These are phyloP conservation scores for Eimeria praecox DNA, from an alignment of 169 alveolate genomes.

Conservation along the genomic window DNA sequence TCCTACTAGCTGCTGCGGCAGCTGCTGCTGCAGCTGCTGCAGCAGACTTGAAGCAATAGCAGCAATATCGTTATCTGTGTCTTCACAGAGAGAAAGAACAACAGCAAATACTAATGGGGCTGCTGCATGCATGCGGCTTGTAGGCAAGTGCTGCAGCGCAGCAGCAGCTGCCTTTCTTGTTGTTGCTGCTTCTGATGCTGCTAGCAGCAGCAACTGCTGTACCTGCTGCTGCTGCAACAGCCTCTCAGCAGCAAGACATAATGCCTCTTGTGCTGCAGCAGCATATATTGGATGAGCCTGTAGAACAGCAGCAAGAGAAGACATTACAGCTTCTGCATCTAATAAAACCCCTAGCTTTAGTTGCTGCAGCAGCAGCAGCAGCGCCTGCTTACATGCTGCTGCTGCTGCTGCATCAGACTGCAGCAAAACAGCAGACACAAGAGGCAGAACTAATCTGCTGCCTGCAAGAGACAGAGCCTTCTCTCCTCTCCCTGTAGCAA, in stretches of 20 bases:
- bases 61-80: no score
- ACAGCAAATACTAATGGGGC: background rate
- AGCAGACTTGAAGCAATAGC: background rate
- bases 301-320: constrained; percentile 66
- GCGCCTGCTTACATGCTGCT: constrained; percentile 65
- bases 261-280: constrained; percentile 1
- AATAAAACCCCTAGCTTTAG: constrained; percentile 63
- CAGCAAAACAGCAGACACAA: constrained; percentile 70
- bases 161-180: constrained; percentile 45
- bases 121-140: background rate
- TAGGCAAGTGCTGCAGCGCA: constrained; percentile 25
- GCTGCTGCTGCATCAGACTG: constrained; percentile 61
- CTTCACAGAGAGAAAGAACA: background rate
- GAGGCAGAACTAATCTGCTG: constrained; percentile 64
- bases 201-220: constrained; percentile 47
- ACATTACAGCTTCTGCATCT: constrained; percentile 41
- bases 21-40: constrained; percentile 43
- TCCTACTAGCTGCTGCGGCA: constrained; percentile 47
- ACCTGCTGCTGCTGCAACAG: constrained; percentile 59
- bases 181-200: background rate
- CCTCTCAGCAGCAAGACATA: constrained; percentile 31
- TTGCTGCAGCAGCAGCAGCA: constrained; percentile 80
- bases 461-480: constrained; percentile 53
- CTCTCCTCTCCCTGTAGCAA: background rate
- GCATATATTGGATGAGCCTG: constrained; percentile 27